Evolutionary conservation across 1,139 yeast genomes (phyloP).

Genomic region (Hansenula sp.): DNA sequence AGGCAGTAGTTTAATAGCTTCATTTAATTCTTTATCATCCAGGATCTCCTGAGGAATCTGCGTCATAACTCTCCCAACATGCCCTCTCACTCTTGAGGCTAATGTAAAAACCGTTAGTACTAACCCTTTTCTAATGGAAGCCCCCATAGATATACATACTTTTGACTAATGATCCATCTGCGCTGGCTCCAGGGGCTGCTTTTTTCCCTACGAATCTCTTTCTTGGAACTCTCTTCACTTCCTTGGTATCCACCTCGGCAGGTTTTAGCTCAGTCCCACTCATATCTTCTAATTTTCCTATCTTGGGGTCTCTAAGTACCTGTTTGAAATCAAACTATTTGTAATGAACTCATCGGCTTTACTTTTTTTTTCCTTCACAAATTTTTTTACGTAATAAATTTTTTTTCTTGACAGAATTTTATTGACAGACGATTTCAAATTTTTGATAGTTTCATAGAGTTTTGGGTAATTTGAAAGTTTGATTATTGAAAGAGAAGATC

Average conservation of each 20-base stretch:
- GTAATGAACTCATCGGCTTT: not conserved
- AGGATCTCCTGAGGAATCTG: constrained; percentile 90
- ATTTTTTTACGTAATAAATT: not conserved
- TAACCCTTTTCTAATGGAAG: no score
- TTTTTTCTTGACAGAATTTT: not conserved
- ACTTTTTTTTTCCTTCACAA: not conserved
- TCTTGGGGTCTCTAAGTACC: no score
- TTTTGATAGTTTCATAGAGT: not conserved
- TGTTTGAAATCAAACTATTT: not conserved
- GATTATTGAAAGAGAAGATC: no score
- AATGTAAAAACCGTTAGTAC: constrained; percentile 20
- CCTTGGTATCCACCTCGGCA: constrained; percentile 2
- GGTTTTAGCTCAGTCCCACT: not conserved
- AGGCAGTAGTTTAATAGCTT: constrained; percentile 78
- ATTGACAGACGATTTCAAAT: not conserved
- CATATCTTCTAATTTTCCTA: not conserved
- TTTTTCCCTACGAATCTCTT: constrained; percentile 43
- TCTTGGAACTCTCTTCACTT: constrained; percentile 28
- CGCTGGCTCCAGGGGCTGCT: constrained; percentile 16
- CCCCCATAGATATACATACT: constrained; percentile 6
- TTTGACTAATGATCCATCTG: constrained; percentile 7
- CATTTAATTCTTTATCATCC: constrained; percentile 72
- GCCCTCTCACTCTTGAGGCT: constrained; percentile 25
- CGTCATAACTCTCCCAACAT: constrained; percentile 58
- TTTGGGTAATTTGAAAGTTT: not conserved